Evolutionary conservation across 257 asterid species (phyloP).

Genomic region (Salvia miltiorrhiza): DNA sequence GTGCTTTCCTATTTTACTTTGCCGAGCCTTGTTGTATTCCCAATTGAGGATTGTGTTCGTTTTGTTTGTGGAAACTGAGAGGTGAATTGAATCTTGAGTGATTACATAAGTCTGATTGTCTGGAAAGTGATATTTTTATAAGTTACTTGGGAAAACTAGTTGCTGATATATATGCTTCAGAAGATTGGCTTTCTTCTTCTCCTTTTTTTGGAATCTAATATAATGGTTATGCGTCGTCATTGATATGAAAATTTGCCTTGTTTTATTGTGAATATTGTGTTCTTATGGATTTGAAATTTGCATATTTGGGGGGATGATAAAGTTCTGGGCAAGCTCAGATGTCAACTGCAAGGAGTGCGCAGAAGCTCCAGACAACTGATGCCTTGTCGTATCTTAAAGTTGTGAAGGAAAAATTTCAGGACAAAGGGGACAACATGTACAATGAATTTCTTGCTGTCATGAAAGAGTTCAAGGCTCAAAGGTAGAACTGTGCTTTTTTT

Average conservation of each 20-base stretch:
- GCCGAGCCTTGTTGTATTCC: not conserved
- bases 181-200: not conserved
- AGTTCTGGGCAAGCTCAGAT: constrained; percentile 70
- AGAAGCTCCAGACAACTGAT: constrained; percentile 68
- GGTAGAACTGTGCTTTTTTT: constrained; percentile 36
- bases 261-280: not conserved
- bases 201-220: not conserved
- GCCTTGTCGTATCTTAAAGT: constrained; percentile 85
- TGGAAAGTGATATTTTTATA: not conserved
- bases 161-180: constrained; percentile 4
- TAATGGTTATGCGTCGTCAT: not conserved
- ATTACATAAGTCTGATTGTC: not conserved
- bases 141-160: not conserved
- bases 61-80: not conserved
- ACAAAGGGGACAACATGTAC: constrained; percentile 69
- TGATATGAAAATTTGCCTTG: not conserved
- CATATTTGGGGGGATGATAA: constrained; percentile 22
- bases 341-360: constrained; percentile 67
- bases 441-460: constrained; percentile 90
- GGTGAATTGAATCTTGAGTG: not conserved
- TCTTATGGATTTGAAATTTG: constrained; percentile 16
- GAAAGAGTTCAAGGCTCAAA: constrained; percentile 94
- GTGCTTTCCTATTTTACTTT: constrained; percentile 16
- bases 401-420: constrained; percentile 80
- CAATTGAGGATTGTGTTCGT: not conserved